Evolutionary conservation across 164 flowering plant genomes (phyloP), one percentile per base, ranked within the genome.

Genomic region (Stephania japonica): DNA sequence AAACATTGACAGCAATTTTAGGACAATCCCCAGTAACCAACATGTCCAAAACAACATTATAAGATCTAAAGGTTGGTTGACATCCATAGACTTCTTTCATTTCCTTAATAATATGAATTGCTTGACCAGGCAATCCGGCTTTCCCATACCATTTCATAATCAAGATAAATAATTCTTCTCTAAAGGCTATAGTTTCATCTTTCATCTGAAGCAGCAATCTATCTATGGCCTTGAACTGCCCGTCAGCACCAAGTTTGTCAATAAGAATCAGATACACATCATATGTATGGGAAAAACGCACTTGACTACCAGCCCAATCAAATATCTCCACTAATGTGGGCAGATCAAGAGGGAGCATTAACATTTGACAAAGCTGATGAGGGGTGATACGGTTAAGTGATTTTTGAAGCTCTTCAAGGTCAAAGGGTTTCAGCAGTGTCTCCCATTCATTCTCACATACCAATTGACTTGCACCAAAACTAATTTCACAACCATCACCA

Each of bases 101-200:
- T 78, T 91, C 97, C 75, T 81, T 78, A 26, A 95, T 84, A 80
- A 92, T 41, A 81, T 93, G 84, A 53, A 85, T 85, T 8, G 93
- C 91, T 72, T 87, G 88, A 14, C 98, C 99, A 13, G 98, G 99
- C 66, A 92, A 84, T 68, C 83, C 77, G 19, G 89, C 94, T 80
- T 75, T 86, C n/a, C 90, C 96, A 76, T 86, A 95, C 81, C 81
- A 79, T 79, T 81, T 90, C 91, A 95, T 90, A 68, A 91, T 86
- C 82, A 86, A 59, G 24, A 95, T 84, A 76, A 95, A 91, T 62
- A 92, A 75, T 59, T 85, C 76, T 78, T 94, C 99, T 70, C 75
- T 81, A 27, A 89, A 90, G 73, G 85, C 89, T 26, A 90, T 74
- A 71, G 86, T 85, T 76, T 92, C 97, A 43, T 86, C 92, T 76